Conservation (phyloP, 2,329 filamentous ascomycete species). For the Fusarium sp. region DNA sequence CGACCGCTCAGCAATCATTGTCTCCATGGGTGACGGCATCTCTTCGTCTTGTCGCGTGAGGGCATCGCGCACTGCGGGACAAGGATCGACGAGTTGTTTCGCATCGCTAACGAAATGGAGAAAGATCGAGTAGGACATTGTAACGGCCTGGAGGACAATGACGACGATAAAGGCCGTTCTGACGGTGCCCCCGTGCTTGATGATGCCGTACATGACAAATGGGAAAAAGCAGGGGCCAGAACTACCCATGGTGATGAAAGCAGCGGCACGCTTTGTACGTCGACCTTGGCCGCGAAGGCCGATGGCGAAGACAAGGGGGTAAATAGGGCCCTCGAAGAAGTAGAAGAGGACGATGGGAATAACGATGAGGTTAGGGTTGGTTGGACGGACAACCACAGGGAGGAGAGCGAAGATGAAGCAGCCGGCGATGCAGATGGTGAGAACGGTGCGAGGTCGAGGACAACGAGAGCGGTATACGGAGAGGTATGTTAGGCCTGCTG, state of each 20-base stretch:
- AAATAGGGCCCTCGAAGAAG: slow-evolving; percentile 87
- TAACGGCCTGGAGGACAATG: slow-evolving; percentile 64
- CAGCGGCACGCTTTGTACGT: slow-evolving; percentile 84
- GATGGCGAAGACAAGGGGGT: slow-evolving; percentile 85
- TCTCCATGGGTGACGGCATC: slow-evolving; percentile 39
- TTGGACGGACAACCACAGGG: slow-evolving; percentile 61
- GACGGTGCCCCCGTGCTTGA: slow-evolving; percentile 71
- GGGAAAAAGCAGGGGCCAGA: slow-evolving; percentile 82
- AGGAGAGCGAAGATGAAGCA: slow-evolving; percentile 71
- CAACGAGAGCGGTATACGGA: slow-evolving; percentile 63
- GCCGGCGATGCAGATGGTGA: slow-evolving; percentile 72
- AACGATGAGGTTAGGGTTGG: slow-evolving; percentile 64
- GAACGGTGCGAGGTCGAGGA: slow-evolving; percentile 78
- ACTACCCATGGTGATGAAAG: slow-evolving; percentile 82
- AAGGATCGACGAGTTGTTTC: slow-evolving; percentile 59
- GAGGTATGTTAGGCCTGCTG: slow-evolving; percentile 74
- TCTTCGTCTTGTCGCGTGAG: slow-evolving; percentile 41
- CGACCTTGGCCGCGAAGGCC: slow-evolving; percentile 84
- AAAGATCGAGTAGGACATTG: slow-evolving; percentile 65
- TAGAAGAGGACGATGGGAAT: slow-evolving; percentile 79
- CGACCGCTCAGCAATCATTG: slow-evolving; percentile 26
- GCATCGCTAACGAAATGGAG: slow-evolving; percentile 64
- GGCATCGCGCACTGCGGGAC: slow-evolving; percentile 42
- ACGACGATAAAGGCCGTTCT: slow-evolving; percentile 77
- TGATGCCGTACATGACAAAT: slow-evolving; percentile 79